Evolutionary conservation across 2,329 filamentous ascomycete species (phyloP).

Genomic region (Ophioceras dolichostomum): DNA sequence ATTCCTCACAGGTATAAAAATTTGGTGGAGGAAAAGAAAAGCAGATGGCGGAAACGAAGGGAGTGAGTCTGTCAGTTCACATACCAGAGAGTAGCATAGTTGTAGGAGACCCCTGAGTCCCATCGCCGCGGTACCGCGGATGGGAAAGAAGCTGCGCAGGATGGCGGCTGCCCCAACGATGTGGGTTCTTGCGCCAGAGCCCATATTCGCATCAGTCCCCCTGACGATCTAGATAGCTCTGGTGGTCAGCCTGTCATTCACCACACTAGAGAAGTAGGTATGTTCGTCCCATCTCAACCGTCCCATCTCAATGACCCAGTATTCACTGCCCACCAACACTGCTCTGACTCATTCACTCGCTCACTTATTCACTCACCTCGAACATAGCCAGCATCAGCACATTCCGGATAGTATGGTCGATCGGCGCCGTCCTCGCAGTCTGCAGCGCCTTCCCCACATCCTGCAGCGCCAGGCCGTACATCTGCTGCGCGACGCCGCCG

Average conservation of each 20-base stretch:
- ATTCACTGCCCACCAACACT: too few species aligned
- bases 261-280: too few species aligned
- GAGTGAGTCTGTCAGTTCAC: too few species aligned
- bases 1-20: too few species aligned
- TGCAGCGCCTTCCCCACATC: conserved; percentile 29
- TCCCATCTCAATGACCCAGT: too few species aligned
- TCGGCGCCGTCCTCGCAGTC: conserved; percentile 17
- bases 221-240: conserved; percentile 26
- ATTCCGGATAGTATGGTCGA: conserved; percentile 34
- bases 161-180: conserved; percentile 47
- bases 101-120: conserved; percentile 41
- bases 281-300: too few species aligned
- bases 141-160: conserved; percentile 32
- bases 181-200: conserved; percentile 42
- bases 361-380: too few species aligned
- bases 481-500: conserved; percentile 32
- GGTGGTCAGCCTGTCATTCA: too few species aligned
- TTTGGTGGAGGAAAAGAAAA: too few species aligned
- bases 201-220: conserved; percentile 20
- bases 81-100: conserved; percentile 43
- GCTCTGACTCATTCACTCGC: too few species aligned
- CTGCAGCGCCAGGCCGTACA: conserved; percentile 41
- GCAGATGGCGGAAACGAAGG: too few species aligned
- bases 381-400: conserved; percentile 49
- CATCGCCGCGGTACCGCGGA: conserved; percentile 22